phyloP scores from a whole-genome alignment of 176 grass and related monocot species.

The barley (Hordeum vulgare) region DNA sequence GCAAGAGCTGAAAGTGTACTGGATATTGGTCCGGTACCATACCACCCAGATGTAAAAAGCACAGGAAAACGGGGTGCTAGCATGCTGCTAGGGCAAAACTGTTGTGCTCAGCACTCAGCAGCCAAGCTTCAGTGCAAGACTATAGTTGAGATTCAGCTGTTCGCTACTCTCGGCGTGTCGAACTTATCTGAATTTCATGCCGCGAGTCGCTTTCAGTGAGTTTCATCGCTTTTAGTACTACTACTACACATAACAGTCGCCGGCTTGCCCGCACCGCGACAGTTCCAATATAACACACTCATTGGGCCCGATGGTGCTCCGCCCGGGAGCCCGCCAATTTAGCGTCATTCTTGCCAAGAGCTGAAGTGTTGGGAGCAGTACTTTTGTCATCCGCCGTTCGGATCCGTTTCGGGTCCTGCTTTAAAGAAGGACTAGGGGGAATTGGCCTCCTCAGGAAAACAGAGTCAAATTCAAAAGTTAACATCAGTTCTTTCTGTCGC shows the following conservation, averaged over 20 bases:
- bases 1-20: not conserved
- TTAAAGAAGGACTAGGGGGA: too few relatives aligned
- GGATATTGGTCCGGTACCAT: slow-evolving; percentile 4
- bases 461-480: not conserved
- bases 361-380: too few relatives aligned
- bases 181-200: not conserved
- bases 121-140: not conserved
- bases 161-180: not conserved
- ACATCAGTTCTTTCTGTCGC: not conserved
- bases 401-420: too few relatives aligned
- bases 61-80: not conserved
- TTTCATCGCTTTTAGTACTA: not conserved
- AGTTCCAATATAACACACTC: too few relatives aligned
- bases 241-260: too few relatives aligned
- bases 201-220: not conserved
- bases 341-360: too few relatives aligned
- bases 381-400: too few relatives aligned
- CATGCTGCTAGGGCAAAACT: slow-evolving; percentile 4
- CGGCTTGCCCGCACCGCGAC: too few relatives aligned
- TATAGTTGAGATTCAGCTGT: not conserved
- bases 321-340: too few relatives aligned
- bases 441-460: not conserved
- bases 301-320: too few relatives aligned
- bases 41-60: not conserved
- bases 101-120: not conserved